Evolutionary conservation across 139 green algal species (phyloP).

Genomic region (Chlamydomonas schloesseri): DNA sequence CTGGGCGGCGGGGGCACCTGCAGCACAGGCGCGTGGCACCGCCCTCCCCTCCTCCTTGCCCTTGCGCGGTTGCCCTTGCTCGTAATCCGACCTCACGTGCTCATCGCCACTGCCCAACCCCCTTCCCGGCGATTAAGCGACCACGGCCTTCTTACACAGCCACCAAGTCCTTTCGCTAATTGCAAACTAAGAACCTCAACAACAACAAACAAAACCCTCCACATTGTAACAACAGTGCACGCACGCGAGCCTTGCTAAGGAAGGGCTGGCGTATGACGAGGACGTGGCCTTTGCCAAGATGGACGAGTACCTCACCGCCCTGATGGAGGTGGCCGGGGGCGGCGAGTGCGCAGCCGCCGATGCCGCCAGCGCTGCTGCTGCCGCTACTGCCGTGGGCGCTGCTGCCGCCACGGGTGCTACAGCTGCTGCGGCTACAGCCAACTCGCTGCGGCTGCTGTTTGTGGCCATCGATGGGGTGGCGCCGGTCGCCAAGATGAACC

Average conservation of each 20-base stretch:
- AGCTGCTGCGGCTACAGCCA: background rate
- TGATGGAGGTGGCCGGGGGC: constrained; percentile 72
- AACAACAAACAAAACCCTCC: too few species aligned
- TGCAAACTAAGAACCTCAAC: too few species aligned
- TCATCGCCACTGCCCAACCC: too few species aligned
- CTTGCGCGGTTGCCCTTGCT: too few species aligned
- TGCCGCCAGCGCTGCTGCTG: background rate
- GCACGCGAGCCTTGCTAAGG: constrained; percentile 9
- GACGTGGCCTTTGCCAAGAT: constrained; percentile 54
- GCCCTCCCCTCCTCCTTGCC: too few species aligned
- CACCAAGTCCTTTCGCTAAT: too few species aligned
- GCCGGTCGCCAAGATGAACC: constrained; percentile 92
- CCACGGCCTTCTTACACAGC: too few species aligned
- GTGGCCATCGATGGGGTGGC: constrained; percentile 84
- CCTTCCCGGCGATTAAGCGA: too few species aligned
- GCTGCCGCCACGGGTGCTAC: background rate
- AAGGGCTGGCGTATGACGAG: background rate
- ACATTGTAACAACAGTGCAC: constrained; percentile 78
- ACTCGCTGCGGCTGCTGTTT: constrained; percentile 54
- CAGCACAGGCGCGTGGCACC: too few species aligned
- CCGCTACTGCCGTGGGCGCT: too few species aligned
- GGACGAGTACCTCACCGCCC: constrained; percentile 83
- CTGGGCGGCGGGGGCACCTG: too few species aligned
- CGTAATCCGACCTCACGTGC: too few species aligned
- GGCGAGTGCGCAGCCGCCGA: background rate